Evolutionary conservation across 164 flowering plant species (phyloP).

Genomic region (Saururus chinensis): DNA sequence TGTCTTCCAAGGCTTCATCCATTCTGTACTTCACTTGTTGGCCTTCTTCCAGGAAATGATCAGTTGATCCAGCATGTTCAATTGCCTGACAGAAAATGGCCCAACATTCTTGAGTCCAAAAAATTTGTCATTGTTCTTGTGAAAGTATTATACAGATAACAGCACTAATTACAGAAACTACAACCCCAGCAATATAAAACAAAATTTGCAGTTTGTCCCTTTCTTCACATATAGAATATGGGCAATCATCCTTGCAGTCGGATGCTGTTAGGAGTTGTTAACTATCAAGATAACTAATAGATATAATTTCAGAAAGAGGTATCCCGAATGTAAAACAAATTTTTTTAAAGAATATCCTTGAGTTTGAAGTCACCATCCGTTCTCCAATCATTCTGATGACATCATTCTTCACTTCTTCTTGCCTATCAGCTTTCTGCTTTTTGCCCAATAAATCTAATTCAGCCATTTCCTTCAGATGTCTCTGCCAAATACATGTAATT

Average conservation of each 20-base stretch:
- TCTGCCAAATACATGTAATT: constrained; percentile 28
- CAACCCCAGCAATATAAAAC: too few relatives aligned
- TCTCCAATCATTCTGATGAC: constrained; percentile 65
- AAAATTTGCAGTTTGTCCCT: too few relatives aligned
- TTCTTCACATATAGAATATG: too few relatives aligned
- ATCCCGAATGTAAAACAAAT: too few relatives aligned
- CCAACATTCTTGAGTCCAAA: not conserved
- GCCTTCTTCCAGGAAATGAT: constrained; percentile 63
- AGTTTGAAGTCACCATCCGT: constrained; percentile 28
- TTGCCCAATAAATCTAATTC: constrained; percentile 59
- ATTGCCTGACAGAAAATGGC: constrained; percentile 27
- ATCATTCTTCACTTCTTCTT: constrained; percentile 75
- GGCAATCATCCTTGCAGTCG: too few relatives aligned
- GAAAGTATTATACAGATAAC: too few relatives aligned
- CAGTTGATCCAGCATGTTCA: constrained; percentile 48
- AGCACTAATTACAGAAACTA: too few relatives aligned
- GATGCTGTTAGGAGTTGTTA: too few relatives aligned
- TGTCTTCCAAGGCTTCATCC: constrained; percentile 83
- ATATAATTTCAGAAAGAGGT: too few relatives aligned
- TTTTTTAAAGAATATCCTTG: constrained; percentile 46
- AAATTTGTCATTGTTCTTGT: too few relatives aligned
- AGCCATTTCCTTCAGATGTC: constrained; percentile 73
- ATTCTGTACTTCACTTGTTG: constrained; percentile 39
- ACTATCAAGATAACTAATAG: too few relatives aligned
- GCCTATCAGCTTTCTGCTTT: constrained; percentile 63